Evolutionary conservation across 495 filamentous ascomycete species (phyloP).

Genomic region (Penicillium salamii): DNA sequence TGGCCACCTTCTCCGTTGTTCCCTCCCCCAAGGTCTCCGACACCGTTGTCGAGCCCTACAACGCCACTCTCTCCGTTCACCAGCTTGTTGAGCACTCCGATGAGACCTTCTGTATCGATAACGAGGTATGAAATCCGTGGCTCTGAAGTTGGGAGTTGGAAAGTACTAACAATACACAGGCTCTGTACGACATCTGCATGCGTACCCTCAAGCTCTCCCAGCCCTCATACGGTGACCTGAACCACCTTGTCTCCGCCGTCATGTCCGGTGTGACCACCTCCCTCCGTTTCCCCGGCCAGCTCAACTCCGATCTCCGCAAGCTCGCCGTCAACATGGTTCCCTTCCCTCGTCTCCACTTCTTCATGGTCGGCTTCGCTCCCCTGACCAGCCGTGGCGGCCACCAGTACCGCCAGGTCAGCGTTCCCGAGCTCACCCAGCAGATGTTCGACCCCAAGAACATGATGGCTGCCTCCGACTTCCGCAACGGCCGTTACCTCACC

Average conservation of each 20-base stretch:
- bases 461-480: slow-evolving; percentile 99
- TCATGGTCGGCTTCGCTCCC: slow-evolving; percentile 99
- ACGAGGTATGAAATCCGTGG: slow-evolving; percentile 63
- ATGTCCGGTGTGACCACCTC: slow-evolving; percentile 99
- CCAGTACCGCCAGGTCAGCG: slow-evolving; percentile 95
- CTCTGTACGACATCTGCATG: slow-evolving; percentile 99
- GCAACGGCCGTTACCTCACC: slow-evolving; percentile 98
- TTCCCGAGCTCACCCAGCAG: slow-evolving; percentile 99
- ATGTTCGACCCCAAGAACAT: slow-evolving; percentile 99
- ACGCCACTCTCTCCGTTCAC: slow-evolving; percentile 97
- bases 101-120: slow-evolving; percentile 99
- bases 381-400: slow-evolving; percentile 92
- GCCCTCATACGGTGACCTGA: slow-evolving; percentile 98
- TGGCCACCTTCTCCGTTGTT: slow-evolving; percentile 99
- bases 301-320: slow-evolving; percentile 99
- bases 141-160: background rate
- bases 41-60: slow-evolving; percentile 99
- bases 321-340: slow-evolving; percentile 99
- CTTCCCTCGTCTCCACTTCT: slow-evolving; percentile 99
- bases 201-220: slow-evolving; percentile 97
- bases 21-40: slow-evolving; percentile 99
- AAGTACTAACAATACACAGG: slow-evolving; percentile 45
- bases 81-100: slow-evolving; percentile 99
- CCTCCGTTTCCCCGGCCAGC: slow-evolving; percentile 97
- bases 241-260: slow-evolving; percentile 98